phyloP scores from a whole-genome alignment of 306 rosid species.

The Pyrus bretschneideri region DNA sequence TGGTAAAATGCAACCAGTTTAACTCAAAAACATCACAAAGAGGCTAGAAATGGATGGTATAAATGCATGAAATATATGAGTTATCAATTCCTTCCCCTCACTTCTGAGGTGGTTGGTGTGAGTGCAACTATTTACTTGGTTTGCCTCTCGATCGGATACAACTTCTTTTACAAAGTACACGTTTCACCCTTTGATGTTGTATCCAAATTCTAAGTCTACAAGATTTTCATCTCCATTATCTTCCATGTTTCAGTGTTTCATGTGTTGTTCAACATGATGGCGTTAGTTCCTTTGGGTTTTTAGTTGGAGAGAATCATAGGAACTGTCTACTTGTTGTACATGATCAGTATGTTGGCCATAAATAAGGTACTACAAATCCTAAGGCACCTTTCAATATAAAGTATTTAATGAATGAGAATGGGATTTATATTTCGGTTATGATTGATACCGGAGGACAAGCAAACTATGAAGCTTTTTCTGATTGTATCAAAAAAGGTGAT shows the following conservation, averaged over 20 bases:
- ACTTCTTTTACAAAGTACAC: slow-evolving; percentile 69
- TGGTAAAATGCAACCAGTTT: too few species aligned
- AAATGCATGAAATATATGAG: too few species aligned
- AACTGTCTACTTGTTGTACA: slow-evolving; percentile 75
- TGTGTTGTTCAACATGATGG: slow-evolving; percentile 94
- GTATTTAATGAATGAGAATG: slow-evolving; percentile 40
- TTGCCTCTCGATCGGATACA: slow-evolving; percentile 86
- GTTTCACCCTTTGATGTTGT: slow-evolving; percentile 64
- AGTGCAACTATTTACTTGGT: slow-evolving; percentile 71
- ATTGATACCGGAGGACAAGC: slow-evolving; percentile 85
- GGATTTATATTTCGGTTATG: slow-evolving; percentile 50
- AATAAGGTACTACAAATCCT: background rate
- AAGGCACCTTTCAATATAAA: too few species aligned
- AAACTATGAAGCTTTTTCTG: slow-evolving; percentile 66
- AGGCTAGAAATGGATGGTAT: too few species aligned
- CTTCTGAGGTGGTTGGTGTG: slow-evolving; percentile 66
- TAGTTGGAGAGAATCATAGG: slow-evolving; percentile 97
- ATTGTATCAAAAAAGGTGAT: slow-evolving; percentile 31
- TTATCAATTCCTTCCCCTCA: slow-evolving; percentile 27
- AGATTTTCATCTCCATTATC: slow-evolving; percentile 69
- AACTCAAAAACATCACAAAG: too few species aligned
- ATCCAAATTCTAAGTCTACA: slow-evolving; percentile 76
- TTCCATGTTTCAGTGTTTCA: slow-evolving; percentile 94
- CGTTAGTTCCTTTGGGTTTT: slow-evolving; percentile 85
- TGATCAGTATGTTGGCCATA: slow-evolving; percentile 59